Evolutionary conservation across 2,329 filamentous ascomycete genomes (phyloP).

Genomic region (Daldinia sp.): DNA sequence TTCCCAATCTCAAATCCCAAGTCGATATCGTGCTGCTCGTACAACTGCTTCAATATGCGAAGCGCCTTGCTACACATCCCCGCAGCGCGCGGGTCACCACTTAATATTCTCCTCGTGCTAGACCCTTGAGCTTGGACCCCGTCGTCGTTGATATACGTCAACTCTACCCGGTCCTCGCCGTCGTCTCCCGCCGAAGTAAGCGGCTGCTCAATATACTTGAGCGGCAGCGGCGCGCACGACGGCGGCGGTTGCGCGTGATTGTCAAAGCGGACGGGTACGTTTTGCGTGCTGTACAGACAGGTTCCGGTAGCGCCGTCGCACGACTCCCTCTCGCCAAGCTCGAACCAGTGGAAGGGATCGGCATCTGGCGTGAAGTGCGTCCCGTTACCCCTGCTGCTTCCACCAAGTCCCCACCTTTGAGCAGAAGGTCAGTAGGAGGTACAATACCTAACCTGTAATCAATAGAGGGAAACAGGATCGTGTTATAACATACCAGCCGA

Average conservation of each 20-base stretch:
- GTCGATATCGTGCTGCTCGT: conserved; percentile 22
- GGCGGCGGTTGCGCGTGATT: not conserved
- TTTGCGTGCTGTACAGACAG: conserved; percentile 14
- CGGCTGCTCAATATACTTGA: not conserved
- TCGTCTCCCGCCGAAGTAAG: not conserved
- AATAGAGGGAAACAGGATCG: not conserved
- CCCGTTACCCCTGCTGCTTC: not conserved
- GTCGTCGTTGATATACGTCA: not conserved
- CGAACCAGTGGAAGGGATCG: conserved; percentile 25
- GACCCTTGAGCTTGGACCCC: conserved; percentile 1
- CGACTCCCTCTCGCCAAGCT: conserved; percentile 18
- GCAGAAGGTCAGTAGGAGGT: not conserved
- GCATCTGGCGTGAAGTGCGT: conserved; percentile 1
- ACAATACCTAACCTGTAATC: not conserved
- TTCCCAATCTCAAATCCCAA: conserved; percentile 21
- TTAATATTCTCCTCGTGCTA: not conserved
- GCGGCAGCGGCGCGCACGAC: not conserved
- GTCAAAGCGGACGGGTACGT: conserved; percentile 4
- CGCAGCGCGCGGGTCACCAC: not conserved
- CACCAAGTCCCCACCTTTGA: not conserved
- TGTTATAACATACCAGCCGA: conserved; percentile 15
- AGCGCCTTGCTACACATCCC: conserved; percentile 12
- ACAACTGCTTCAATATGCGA: conserved; percentile 20
- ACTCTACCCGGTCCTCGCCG: not conserved
- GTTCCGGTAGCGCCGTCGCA: conserved; percentile 6